These are phyloP conservation scores for Paradendryphiella salina DNA, from an alignment of 2,329 filamentous ascomycete genomes.

Conservation along the genomic window DNA sequence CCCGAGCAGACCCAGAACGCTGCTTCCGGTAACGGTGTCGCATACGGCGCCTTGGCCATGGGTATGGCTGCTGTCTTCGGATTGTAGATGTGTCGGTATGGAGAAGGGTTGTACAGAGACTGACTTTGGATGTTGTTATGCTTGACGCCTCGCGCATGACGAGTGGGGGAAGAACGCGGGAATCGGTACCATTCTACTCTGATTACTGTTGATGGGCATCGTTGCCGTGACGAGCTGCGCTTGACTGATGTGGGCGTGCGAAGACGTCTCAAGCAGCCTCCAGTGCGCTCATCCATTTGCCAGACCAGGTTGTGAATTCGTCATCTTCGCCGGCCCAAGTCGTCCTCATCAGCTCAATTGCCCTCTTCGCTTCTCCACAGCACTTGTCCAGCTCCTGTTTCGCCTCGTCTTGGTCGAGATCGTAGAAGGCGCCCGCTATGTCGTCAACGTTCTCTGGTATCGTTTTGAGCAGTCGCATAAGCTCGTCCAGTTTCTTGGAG, in stretches of 20 bases:
- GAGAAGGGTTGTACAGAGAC: no score
- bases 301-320: slow-evolving; percentile 78
- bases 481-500: slow-evolving; percentile 55
- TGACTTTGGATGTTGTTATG: no score
- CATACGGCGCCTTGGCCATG: slow-evolving; percentile 30
- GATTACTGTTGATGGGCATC: no score
- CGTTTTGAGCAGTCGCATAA: slow-evolving; percentile 59
- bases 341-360: slow-evolving; percentile 59
- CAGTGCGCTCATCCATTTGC: slow-evolving; percentile 56
- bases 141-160: not conserved
- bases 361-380: slow-evolving; percentile 62
- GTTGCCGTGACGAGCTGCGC: not conserved
- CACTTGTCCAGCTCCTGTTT: slow-evolving; percentile 63
- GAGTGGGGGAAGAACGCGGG: no score
- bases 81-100: slow-evolving; percentile 17
- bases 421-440: slow-evolving; percentile 72
- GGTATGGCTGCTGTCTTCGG: slow-evolving; percentile 29
- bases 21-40: slow-evolving; percentile 26
- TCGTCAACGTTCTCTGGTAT: slow-evolving; percentile 72
- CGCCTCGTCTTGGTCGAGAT: slow-evolving; percentile 63
- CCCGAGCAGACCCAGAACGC: slow-evolving; percentile 20
- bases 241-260: not conserved
- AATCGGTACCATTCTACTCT: no score
- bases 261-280: slow-evolving; percentile 31
- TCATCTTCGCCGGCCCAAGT: slow-evolving; percentile 70